Base-by-base conservation (phyloP, 371 early-diverging fungal species). In the Haplosporangium sp. region DNA sequence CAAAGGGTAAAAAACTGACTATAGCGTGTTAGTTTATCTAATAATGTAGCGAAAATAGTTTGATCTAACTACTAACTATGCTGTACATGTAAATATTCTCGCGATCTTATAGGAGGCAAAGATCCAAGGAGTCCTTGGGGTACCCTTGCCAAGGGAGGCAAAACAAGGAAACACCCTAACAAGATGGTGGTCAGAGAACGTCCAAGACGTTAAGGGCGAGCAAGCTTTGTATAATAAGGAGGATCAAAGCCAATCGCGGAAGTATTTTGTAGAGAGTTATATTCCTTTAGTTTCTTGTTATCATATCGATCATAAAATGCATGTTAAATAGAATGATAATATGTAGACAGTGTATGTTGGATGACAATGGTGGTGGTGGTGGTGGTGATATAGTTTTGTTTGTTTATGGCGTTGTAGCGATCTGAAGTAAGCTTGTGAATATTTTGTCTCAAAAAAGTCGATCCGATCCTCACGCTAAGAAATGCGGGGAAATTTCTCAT, bases 121-220 rank as follows among this genome's bases (percentile, higher is more conserved):
- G 92, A 96, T 61, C 95, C 98, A 53, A 85, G 93, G 74, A 94
- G 95, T 61, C 97, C 97, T 47, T 97, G 98, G 98, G 98, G 98
- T 85, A 93, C 93, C 73, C 89, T 93, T 74, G 95, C 97, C 69
- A 97, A 97, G 93, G 98, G 98, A 83, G 97, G 95, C 83, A 96
- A 95, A 88, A 97, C 98, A 38, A 87, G 96, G 81, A 89, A 86
- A 82, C 84, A 88, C 44, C 86, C 88, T 69, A 95, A 93, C 83
- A 91, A 88, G 62, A 87, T 93, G 86, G 94, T 95, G 61, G 92
- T 94, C 73, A 92, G 92, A 76, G 91, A 90, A 71, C 88, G 95
- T 69, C 91, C 92, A 71, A 88, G 93, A 87, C 88, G 92, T 75
- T 92, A 89, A 84, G 73, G 15, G 10, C n/a, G 15, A 11, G 10